These are phyloP conservation scores for Castanea sativa DNA, from an alignment of 306 rosid genomes.

Conservation along the genomic window DNA sequence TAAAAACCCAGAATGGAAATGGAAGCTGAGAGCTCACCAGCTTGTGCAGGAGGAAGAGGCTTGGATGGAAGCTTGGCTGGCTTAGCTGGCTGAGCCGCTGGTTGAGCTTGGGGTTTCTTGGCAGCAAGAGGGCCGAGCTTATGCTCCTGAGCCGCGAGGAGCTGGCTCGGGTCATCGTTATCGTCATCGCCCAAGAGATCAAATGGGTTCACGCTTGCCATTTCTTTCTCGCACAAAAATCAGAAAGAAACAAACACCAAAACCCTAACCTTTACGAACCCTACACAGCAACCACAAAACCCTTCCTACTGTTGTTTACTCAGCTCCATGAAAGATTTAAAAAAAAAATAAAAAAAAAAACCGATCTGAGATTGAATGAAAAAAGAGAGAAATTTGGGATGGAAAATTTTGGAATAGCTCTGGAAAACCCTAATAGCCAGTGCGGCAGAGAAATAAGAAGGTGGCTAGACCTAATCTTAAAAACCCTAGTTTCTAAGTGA, in stretches of 20 bases:
- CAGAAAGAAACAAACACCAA: not conserved
- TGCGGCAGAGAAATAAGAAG: conserved; percentile 38
- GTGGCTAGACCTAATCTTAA: conserved; percentile 36
- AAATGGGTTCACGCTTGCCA: conserved; percentile 64
- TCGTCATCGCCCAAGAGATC: conserved; percentile 62
- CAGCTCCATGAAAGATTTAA: conserved; percentile 33
- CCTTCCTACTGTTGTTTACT: conserved; percentile 16
- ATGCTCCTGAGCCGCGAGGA: conserved; percentile 38
- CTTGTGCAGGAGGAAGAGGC: conserved; percentile 64
- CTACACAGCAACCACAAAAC: conserved; percentile 31
- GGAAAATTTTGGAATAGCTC: not conserved
- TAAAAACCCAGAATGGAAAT: not conserved
- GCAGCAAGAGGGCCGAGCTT: conserved; percentile 19
- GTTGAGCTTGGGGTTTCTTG: conserved; percentile 35
- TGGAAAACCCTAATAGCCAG: conserved; percentile 38
- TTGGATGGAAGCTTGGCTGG: conserved; percentile 60
- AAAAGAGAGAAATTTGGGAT: not conserved
- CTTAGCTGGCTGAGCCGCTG: conserved; percentile 33
- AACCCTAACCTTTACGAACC: conserved; percentile 23
- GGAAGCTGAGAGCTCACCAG: conserved; percentile 35
- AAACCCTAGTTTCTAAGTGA: conserved; percentile 39
- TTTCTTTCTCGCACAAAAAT: conserved; percentile 23
- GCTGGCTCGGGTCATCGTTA: conserved; percentile 51
- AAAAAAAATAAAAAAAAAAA: not conserved
- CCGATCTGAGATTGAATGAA: not conserved